phyloP scores from a whole-genome alignment of 2,329 filamentous ascomycete species.

The Nigrospora oryzae region DNA sequence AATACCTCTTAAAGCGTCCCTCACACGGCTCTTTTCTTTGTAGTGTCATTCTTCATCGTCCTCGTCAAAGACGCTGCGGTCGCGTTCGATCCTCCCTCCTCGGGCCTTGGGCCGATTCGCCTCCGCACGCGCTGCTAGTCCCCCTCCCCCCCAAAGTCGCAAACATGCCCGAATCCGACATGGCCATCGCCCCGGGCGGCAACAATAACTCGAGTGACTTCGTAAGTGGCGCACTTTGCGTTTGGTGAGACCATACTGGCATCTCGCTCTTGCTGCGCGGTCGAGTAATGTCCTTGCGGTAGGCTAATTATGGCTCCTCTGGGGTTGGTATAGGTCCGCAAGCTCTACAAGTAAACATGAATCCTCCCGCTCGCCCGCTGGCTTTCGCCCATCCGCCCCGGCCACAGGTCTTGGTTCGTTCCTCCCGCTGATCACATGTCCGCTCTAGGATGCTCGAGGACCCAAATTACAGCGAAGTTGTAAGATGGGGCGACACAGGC shows the following conservation, averaged over 20 bases:
- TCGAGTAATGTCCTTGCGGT: not conserved
- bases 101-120: too few species aligned
- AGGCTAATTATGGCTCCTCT: constrained; percentile 16
- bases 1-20: too few species aligned
- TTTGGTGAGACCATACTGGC: not conserved
- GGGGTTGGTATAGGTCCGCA: constrained; percentile 64
- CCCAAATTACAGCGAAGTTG: constrained; percentile 83
- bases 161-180: constrained; percentile 23
- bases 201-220: constrained; percentile 89
- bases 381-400: constrained; percentile 1
- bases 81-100: too few species aligned
- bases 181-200: constrained; percentile 29
- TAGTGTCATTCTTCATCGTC: too few species aligned
- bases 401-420: constrained; percentile 3
- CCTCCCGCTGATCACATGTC: constrained; percentile 8
- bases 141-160: too few species aligned
- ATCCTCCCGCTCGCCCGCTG: constrained; percentile 5
- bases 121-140: too few species aligned
- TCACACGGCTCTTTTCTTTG: too few species aligned
- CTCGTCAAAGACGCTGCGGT: too few species aligned
- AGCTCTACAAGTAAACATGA: constrained; percentile 82
- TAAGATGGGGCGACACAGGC: constrained; percentile 89
- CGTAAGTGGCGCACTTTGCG: constrained; percentile 48
- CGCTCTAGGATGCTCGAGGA: constrained; percentile 82
- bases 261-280: not conserved